Base-by-base conservation (phyloP, 768 basidiomycete genomes). In the Sarcodon aspratus region DNA sequence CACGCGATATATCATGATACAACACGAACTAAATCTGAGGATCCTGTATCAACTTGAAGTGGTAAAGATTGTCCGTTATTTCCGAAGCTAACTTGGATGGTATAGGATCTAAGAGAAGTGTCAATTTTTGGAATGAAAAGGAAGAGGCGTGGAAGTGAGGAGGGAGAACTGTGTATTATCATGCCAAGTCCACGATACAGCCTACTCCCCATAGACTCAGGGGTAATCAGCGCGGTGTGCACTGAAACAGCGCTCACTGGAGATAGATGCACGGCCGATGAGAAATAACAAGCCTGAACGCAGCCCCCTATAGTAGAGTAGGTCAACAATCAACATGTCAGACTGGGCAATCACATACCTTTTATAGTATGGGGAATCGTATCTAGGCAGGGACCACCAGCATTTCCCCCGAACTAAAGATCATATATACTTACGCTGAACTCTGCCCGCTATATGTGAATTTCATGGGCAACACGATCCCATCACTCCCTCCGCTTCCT, bases 21-120 rank as follows among this genome's bases (percentile, higher is more conserved):
- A 8, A 68, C 77, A 55, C 50, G 40, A 27, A 87, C 85, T 21
- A 87, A 69, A 65, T 91, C 87, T 0, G 85, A 85, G 0, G 88
- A 89, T 31, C 88, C 88, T 0, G 83, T 86, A 56, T 91, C 87
- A 35, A 90, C 73, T 58, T 88, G 85, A 2, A 89, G 64, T 6
- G 74, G 78, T 18, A 83, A 63, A 18, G 69, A 71, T 48, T 82
- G 73, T 33, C 58, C 58, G 8, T 59, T 63, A 7, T 61, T 47
- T 9, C 86, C 85, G 18, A 86, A 66, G 15, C 57, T 62, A 5
- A 83, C 66, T 3, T 78, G 69, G n/a, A 85, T 61, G 2, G 79
- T 79, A 59, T 89, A 88, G 5, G 75, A 70, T 27, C 85, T 88
- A 56, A 1, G 38, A 31, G 48, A 31, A n/a, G n/a, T 7, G 44